Base-by-base conservation (phyloP, 164 flowering plant species). In the Vitis amurensis region DNA sequence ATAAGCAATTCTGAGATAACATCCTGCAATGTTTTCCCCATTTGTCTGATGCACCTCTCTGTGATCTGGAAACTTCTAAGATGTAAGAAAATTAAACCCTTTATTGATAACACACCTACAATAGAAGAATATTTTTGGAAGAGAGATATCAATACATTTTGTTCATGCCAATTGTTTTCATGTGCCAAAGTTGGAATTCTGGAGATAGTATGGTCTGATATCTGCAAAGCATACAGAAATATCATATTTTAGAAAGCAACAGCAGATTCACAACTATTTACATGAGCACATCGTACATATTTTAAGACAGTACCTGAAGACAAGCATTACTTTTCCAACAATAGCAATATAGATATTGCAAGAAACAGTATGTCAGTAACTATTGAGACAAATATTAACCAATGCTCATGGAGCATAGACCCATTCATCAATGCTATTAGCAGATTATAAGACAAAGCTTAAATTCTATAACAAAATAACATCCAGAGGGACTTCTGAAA, bases 141-240 rank as follows among this genome's bases (percentile, higher is more conserved):
- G 11, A 53, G 30, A 69, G 9, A 61, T 31, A 67, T 72, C 1
- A 87, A 61, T 86, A 93, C 98, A 83, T 88, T 85, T 80, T 89
- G 94, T 77, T 91, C 98, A 69, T 82, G 80, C 47, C 78, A 81
- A 79, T 94, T 94, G 63, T 76, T 85, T 80, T 89, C 87, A 70
- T 92, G 97, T 3, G 89, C 77, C 52, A 72, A 44, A 67, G 62
- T 63, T 55, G 98, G 98, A 72, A 94, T 84, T 71, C 87, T 80
- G 16, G 88, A 65, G 55, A 83, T 56, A 3, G 79, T 70, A 55
- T 71, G 88, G 47, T 86, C 89, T 23, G 83, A 68, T 65, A 94
- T 83, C 98, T 93, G 89, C 77, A 82, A 74, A 66, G 14, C 17
- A 68, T 6, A 64, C 64, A 53, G 8, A 51, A 65, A 49, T 19